Evolutionary conservation across 768 basidiomycete species (phyloP), one percentile per base, ranked within the genome.

Genomic region (Tephrocybe rancida): DNA sequence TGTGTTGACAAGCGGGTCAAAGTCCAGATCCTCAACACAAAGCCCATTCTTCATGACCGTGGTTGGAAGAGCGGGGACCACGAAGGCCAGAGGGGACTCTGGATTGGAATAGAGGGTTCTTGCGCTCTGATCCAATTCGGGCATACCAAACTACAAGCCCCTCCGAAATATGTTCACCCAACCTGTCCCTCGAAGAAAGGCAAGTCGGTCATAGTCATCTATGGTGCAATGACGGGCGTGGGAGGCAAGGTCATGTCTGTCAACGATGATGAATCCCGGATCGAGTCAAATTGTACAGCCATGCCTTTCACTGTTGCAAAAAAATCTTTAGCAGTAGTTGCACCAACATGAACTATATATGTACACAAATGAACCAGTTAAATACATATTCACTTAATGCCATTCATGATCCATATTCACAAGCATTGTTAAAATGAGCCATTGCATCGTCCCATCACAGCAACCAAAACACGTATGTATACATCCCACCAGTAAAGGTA

Each of bases 31-130:
- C 10, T 29, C 2, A 21, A 48, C 10, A 54, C 47, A 1, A 48
- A 26, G 26, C 19, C 46, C 2, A 38, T 43, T 41, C 30, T 48
- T 7, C 39, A 18, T 1, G 29, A 54, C 21, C 53, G 39, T 1
- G 53, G 53, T 25, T 54, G 53, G 53, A 41, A 48, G 35, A 21
- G 37, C 22, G 47, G 53, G 3, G 30, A 48, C 16, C 27, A 48
- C 21, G 46, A 54, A 48, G 34, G 25, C 11, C 18, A 30, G 16
- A 24, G 4, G 11, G 48, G 47, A n/a, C 6, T 49, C 9, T 55
- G 48, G 54, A 2, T 18, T 2, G 47, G 54, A 16, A 44, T 19
- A n/a, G 47, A 43, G 22, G 47, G 47, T 10, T 11, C 29, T 14
- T 27, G 18, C 21, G 34, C 22, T 16, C 35, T 43, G 41, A 29